Base-by-base conservation (phyloP, 2,329 filamentous ascomycete genomes). In the Capronia coronata region DNA sequence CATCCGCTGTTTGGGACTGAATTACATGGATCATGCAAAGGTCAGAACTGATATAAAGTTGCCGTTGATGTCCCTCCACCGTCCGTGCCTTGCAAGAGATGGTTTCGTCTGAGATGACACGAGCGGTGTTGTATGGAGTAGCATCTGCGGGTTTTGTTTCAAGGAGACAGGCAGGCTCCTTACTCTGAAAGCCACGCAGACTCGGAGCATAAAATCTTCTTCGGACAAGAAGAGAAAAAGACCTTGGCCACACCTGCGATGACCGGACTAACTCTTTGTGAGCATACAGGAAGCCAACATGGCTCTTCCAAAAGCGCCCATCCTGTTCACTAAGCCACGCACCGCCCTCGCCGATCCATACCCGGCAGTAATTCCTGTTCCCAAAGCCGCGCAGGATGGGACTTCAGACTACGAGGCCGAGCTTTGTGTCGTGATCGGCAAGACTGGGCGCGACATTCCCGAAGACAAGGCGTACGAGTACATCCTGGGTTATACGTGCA, bases 1-100 rank as follows among this genome's bases (percentile, higher is more conserved):
- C 30, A 70, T 74, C 40, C 68, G 71, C n/a, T 74, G 71, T 58
- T 57, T 74, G 41, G 71, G 71, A 6, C 64, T 74, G 49, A 75
- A 74, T 63, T 72, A 72, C 56, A 61, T 56, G 39, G 65, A 71
- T 55, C 69, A 71, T 48, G 68, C 67, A 5, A 46, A 48, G 13
- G 56, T 59, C 18, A 32, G 51, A 43, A 5, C n/a, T n/a, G n/a
- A n/a, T n/a, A n/a, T n/a, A n/a, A n/a, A n/a, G n/a, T n/a, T n/a
- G n/a, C n/a, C n/a, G n/a, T n/a, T n/a, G n/a, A n/a, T n/a, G n/a
- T n/a, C n/a, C n/a, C n/a, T n/a, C n/a, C n/a, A n/a, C n/a, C n/a
- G n/a, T n/a, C n/a, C n/a, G n/a, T n/a, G n/a, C n/a, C n/a, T n/a
- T n/a, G n/a, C n/a, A n/a, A n/a, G n/a, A n/a, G n/a, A n/a, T n/a